Conservation (phyloP, 2,329 filamentous ascomycete genomes). For the Penicillium sp. region DNA sequence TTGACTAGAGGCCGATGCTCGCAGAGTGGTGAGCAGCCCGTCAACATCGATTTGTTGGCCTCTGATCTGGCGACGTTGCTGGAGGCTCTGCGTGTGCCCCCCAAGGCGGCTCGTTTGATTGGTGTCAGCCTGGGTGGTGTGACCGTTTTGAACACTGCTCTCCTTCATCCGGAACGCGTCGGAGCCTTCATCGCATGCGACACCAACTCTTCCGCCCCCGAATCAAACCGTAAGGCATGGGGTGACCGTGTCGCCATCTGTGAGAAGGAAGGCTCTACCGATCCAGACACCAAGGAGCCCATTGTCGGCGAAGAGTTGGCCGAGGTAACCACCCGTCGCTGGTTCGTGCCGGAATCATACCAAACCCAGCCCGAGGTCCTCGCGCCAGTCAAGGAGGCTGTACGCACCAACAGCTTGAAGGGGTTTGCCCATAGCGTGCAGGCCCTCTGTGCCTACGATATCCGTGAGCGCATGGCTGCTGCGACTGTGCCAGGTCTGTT, state of each 20-base stretch:
- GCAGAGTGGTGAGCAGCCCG: slow-evolving; percentile 42
- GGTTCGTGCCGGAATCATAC: slow-evolving; percentile 67
- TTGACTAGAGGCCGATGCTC: slow-evolving; percentile 68
- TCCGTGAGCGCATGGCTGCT: slow-evolving; percentile 44
- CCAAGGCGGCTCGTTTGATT: slow-evolving; percentile 64
- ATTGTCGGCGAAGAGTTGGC: slow-evolving; percentile 67
- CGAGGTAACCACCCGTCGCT: slow-evolving; percentile 68
- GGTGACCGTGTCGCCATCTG: slow-evolving; percentile 70
- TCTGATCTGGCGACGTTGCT: slow-evolving; percentile 67
- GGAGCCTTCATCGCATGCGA: slow-evolving; percentile 70
- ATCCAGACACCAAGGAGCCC: slow-evolving; percentile 44
- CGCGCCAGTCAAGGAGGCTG: slow-evolving; percentile 65
- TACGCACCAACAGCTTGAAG: slow-evolving; percentile 65
- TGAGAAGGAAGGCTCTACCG: slow-evolving; percentile 52
- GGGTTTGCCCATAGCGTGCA: slow-evolving; percentile 82
- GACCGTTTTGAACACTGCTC: slow-evolving; percentile 70
- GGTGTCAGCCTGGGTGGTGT: slow-evolving; percentile 82
- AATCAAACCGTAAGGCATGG: slow-evolving; percentile 77
- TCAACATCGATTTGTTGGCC: slow-evolving; percentile 65
- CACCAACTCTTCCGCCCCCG: slow-evolving; percentile 71
- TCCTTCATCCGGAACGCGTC: slow-evolving; percentile 63
- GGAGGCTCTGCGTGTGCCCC: slow-evolving; percentile 63
- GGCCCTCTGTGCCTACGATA: slow-evolving; percentile 54
- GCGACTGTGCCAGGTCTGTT: slow-evolving; percentile 55
- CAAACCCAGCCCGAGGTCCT: slow-evolving; percentile 53